Base-by-base conservation (phyloP, 805 yeast species). In the Wickerhamiella siamensis region DNA sequence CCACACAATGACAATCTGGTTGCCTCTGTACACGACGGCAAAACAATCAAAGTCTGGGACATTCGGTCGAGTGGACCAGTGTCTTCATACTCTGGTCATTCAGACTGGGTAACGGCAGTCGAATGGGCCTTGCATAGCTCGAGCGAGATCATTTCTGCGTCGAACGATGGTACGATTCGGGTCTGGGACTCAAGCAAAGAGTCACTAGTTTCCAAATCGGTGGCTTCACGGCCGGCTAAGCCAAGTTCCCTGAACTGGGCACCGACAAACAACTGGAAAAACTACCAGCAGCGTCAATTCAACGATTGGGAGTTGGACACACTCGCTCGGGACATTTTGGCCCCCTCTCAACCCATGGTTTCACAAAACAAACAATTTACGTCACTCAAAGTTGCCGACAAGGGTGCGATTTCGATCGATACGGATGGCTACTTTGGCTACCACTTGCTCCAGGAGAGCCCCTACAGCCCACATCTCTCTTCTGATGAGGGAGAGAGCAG, bases 11-110 rank as follows among this genome's bases (percentile, higher is more conserved):
- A 75, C 24, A 70, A 77, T 51, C 60, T 74, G 17, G 63, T 83
- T 20, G 83, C 86, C 3, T 72, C 84, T 2, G 73, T 77, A 5
- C 80, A 76, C 49, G 58, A 63, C 29, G 47, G 47, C 20, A 73
- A 72, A 3, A 58, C 71, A 2, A 70, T 77, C 33, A 64, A 76
- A 48, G 62, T 83, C 26, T 83, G 93, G 93, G 94, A 83, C 60
- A 72, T 79, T 36, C 66, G 94, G 47, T 67, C 74, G 32, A 59
- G 64, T 32, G 69, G 67, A 15, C 75, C 77, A 2, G 61, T 74
- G 41, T 71, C 74, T 6, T 61, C 62, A 33, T 61, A 79, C 31
- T 54, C 61, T 2, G 83, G 82, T 1, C 84, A 79, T 51, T 55
- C 63, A 4, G 77, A 71, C 45, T 57, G 58, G 27, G 64, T 83